phyloP scores from a whole-genome alignment of 1,284 basidiomycete genomes.

The Flammula alnicola region DNA sequence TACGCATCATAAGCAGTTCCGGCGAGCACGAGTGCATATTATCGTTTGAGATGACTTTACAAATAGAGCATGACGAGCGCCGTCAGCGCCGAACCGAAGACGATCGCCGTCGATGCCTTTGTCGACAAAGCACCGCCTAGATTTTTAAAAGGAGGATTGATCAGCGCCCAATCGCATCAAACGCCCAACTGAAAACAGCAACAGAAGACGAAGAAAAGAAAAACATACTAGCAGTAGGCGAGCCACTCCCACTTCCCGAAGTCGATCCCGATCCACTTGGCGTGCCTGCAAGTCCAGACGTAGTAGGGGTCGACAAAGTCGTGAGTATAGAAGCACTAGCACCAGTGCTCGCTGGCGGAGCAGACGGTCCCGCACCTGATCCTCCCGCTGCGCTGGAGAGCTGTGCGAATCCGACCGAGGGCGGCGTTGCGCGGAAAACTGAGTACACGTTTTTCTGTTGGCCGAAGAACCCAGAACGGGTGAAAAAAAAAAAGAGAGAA shows the following conservation, averaged over 20 bases:
- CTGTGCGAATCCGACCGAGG: slow-evolving; percentile 67
- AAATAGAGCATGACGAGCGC: slow-evolving; percentile 1
- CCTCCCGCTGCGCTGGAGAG: slow-evolving; percentile 45
- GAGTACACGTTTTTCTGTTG: slow-evolving; percentile 49
- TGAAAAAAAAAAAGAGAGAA: not conserved
- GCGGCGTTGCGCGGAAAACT: slow-evolving; percentile 58
- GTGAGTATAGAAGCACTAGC: not conserved
- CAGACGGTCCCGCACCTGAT: slow-evolving; percentile 34
- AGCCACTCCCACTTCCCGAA: not conserved
- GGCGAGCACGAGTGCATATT: too few relatives aligned
- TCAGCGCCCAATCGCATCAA: not conserved
- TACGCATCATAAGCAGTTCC: too few relatives aligned
- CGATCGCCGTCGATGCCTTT: not conserved
- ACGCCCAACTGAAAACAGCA: not conserved
- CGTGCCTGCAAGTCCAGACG: not conserved
- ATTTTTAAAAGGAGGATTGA: not conserved
- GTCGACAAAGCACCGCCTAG: slow-evolving; percentile 4
- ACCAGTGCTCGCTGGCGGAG: not conserved
- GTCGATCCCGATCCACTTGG: not conserved
- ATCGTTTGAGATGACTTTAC: too few relatives aligned
- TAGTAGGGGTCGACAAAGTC: not conserved
- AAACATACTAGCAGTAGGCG: not conserved
- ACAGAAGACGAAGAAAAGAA: not conserved
- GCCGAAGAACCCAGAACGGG: too few relatives aligned
- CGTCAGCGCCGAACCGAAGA: not conserved